Evolutionary conservation across 2,329 filamentous ascomycete genomes (phyloP).

Genomic region (Knufia petricola): DNA sequence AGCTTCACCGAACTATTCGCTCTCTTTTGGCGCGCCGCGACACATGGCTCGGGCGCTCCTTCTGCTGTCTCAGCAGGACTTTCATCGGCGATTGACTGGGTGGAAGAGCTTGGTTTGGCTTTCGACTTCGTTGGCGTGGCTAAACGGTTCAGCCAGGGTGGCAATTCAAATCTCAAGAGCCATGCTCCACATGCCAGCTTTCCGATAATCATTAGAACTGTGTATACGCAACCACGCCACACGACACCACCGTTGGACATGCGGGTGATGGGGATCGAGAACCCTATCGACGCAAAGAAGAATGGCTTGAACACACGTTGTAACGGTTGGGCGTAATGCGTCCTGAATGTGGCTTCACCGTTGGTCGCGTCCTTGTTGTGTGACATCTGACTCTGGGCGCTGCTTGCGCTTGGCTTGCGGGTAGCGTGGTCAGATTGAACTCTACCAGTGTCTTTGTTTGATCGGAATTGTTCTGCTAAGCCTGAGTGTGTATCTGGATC

Average conservation of each 20-base stretch:
- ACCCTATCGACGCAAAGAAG: slow-evolving; percentile 59
- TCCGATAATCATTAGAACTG: slow-evolving; percentile 56
- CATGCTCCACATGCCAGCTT: slow-evolving; percentile 54
- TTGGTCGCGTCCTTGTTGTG: slow-evolving; percentile 12
- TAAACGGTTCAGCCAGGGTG: too few species aligned
- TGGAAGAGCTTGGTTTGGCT: too few species aligned
- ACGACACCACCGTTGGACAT: slow-evolving; percentile 57
- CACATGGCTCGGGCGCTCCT: neutral
- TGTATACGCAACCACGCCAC: slow-evolving; percentile 66
- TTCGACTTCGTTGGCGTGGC: too few species aligned
- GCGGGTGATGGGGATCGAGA: slow-evolving; percentile 63
- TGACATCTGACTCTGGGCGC: neutral
- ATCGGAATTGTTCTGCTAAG: too few species aligned
- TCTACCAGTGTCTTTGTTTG: too few species aligned
- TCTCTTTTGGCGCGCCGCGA: neutral
- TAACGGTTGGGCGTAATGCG: slow-evolving; percentile 38
- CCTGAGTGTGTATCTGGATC: too few species aligned
- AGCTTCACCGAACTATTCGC: neutral
- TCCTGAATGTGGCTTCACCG: slow-evolving; percentile 32
- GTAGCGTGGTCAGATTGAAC: too few species aligned
- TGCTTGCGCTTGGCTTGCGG: neutral
- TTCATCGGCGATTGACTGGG: too few species aligned
- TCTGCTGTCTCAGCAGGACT: neutral
- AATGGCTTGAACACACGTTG: slow-evolving; percentile 55
- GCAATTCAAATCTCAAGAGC: slow-evolving; percentile 44